Evolutionary conservation across 768 basidiomycete species (phyloP), one percentile per base, ranked within the genome.

Genomic region (Dictyophora rubrovolvata): DNA sequence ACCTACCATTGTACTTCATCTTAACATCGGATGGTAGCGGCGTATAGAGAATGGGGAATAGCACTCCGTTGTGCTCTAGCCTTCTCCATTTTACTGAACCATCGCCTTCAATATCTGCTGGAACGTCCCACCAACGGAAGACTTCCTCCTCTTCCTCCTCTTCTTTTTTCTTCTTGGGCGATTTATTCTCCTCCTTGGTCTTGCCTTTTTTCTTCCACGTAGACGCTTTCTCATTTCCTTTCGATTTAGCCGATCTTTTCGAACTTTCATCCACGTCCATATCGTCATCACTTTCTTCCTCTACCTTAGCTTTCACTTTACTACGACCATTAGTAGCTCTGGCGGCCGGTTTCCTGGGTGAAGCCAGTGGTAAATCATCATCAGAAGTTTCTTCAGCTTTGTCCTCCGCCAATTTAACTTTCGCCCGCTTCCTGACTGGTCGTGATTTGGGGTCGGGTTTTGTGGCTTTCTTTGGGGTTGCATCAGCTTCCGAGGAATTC

Each of bases 11-110:
- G 70, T 99, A 99, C 67, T 85, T 86, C 92, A 99, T 91, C 77
- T 89, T 95, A 69, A 96, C 82, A 67, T 83, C 66, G 8, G 76
- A 71, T 1, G 96, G 93, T 56, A 96, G 74, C 8, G 87, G 80
- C 66, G 91, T 85, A 69, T 99, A 99, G 2, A 93, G 86, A 53
- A 92, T 92, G 62, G 96, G 96, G 73, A 99, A 99, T 63, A 93
- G 79, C 42, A 99, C 93, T 53, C 94, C 96, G 64, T 81, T 84
- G 72, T 99, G 96, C 67, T 92, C 87, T 54, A 99, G 79, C n/a
- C 92, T 96, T 62, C 82, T 81, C 96, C 96, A 99, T 71, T 97
- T 96, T 59, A 83, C 75, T 42, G 83, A 77, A 11, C 83, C 89
- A 67, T 93, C 90, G 55, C 82, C 83, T 60, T 87, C 81, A 33